Base-by-base conservation (phyloP, 2,329 filamentous ascomycete genomes). In the Fusarium xylarioides region DNA sequence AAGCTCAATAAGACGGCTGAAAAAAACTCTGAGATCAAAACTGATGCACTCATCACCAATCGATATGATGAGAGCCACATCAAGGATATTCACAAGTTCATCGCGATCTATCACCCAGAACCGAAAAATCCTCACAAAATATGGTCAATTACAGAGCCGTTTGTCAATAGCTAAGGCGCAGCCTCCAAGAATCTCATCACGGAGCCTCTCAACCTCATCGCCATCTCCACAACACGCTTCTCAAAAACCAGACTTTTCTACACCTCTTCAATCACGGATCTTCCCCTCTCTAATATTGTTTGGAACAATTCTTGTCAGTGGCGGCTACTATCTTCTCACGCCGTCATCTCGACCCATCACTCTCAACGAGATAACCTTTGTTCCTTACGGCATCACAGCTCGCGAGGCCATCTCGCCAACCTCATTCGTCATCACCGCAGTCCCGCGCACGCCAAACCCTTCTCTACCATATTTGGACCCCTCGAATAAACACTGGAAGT, bases 371-470 rank as follows among this genome's bases (percentile, higher is more conserved):
- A 83, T 85, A 63, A 86, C 84, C 30, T 95, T 94, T 81, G 87
- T 87, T 40, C 87, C 89, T 7, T 95, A 93, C 82, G 88, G 85
- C 32, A 87, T 96, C 70, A 84, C 88, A 21, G 81, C 85, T 32
- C 89, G 89, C 73, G 87, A 92, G 55, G 82, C 85, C 30, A 87
- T 94, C 47, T 93, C 93, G 1, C 86, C 89, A 3, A 91, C 90
- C 0, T 91, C 89, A 63, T 90, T 92, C 76, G 87, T 95, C 74
- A 88, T 95, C 74, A 92, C 90, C 14, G 81, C 95, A 32, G 82
- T 82, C 32, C 85, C 90, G 18, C 78, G 79, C 9, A 75, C 71
- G 4, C 76, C 73, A 2, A 78, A 80, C 55, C 73, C 80, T 11
- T 63, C 65, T 42, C 77, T 70, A 5, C 81, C 76, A 15, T 80